phyloP scores from a whole-genome alignment of 345 rosid genomes.

The Eucalyptus coolabah region DNA sequence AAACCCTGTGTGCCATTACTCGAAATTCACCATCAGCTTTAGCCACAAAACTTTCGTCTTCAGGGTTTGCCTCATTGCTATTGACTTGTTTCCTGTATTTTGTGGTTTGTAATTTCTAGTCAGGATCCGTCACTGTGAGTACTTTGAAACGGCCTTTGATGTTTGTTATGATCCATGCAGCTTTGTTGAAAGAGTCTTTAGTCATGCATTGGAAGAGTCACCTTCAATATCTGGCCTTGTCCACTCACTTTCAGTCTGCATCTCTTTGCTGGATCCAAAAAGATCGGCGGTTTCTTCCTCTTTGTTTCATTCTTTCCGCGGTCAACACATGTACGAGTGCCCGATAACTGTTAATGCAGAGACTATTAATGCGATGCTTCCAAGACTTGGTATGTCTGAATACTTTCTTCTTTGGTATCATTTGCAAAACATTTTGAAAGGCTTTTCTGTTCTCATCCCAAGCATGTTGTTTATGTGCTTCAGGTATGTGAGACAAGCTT shows the following conservation, averaged over 20 bases:
- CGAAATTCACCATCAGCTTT: constrained; percentile 85
- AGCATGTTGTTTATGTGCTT: not conserved
- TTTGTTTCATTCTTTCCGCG: constrained; percentile 64
- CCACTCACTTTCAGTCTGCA: constrained; percentile 93
- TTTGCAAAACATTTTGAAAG: not conserved
- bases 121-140: not conserved
- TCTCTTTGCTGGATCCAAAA: constrained; percentile 88
- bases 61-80: constrained; percentile 39
- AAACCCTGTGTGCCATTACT: constrained; percentile 85
- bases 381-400: constrained; percentile 73
- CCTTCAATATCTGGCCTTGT: constrained; percentile 84
- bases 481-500: not conserved
- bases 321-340: constrained; percentile 74
- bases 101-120: not conserved
- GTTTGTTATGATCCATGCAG: constrained; percentile 22
- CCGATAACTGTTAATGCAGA: constrained; percentile 68
- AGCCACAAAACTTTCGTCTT: constrained; percentile 83
- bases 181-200: constrained; percentile 79
- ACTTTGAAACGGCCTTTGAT: not conserved
- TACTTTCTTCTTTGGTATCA: not conserved
- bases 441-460: not conserved
- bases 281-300: constrained; percentile 60
- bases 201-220: constrained; percentile 93
- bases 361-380: constrained; percentile 91
- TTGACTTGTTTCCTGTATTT: not conserved